Base-by-base conservation (phyloP, 345 rosid genomes). In the Eucalyptus coolabah region DNA sequence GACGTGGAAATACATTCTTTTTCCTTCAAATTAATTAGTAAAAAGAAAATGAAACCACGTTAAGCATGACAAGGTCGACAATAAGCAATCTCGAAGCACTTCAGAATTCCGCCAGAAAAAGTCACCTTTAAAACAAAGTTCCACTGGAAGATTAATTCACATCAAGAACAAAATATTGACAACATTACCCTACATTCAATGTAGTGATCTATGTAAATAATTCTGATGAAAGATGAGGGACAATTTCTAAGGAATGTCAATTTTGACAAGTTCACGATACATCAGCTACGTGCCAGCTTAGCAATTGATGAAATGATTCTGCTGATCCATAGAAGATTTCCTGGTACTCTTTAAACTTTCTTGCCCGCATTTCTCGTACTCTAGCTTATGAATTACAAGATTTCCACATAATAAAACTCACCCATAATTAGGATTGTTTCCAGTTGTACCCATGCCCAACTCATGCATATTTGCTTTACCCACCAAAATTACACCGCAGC, bases 391-490 rank as follows among this genome's bases (percentile, higher is more conserved):
- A 77, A 11, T 77, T 77, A 11, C 45, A 21, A 77, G 30, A 69
- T 69, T 40, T 21, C 30, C 83, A 40, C 47, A 21, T 37, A 10
- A 77, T 83, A 30, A 82, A 88, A 89, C 94, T 94, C 90, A 97
- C 98, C 99, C 99, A 65, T 97, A 95, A 91, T 94, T 96, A 13
- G 98, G 94, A 95, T 96, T 97, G 92, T 97, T 97, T 90, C 98
- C 98, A 19, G 99, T 97, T 24, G 98, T 96, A n/a, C 99, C 99
- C 98, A 97, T 95, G 93, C 99, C 99, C 89, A 96, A 28, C 91
- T 97, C 98, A 90, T 97, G 99, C 98, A 97, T 95, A 92, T 97
- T 97, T 83, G 98, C 97, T 96, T 97, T 97, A 44, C 99, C 99
- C 32, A 97, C 89, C 86, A 97, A 91, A 88, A 97, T 92, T 86